A percentile compares a stretch with the other conserved stretches of the same genome.
Conservation (phyloP, 2,329 filamentous ascomycete genomes). For the Botrytis elliptica region DNA sequence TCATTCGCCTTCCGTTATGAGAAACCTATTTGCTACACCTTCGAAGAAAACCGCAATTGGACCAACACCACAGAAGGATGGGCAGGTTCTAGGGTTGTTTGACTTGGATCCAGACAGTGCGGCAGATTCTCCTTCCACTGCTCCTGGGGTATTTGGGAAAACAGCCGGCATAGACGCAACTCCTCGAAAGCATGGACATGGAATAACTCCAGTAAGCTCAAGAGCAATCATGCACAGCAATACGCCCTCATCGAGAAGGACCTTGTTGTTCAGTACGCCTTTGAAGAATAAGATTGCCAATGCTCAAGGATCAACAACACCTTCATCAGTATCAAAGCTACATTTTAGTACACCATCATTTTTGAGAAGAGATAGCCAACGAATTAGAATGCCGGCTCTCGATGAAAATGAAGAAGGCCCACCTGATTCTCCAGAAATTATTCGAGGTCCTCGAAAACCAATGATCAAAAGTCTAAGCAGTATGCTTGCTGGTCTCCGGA, state of each 20-base stretch:
- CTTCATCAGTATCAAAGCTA: constrained; percentile 53
- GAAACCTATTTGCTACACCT: constrained; percentile 58
- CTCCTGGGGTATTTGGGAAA: constrained; percentile 16
- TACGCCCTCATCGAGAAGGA: constrained; percentile 56
- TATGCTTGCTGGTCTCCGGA: constrained; percentile 68
- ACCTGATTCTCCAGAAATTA: constrained; percentile 47
- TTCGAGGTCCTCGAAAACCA: constrained; percentile 57
- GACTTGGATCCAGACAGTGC: constrained; percentile 58
- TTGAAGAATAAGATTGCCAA: constrained; percentile 50
- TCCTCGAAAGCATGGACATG: constrained; percentile 37
- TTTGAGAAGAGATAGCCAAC: constrained; percentile 52
- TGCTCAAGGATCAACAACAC: constrained; percentile 44
- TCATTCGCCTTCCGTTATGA: constrained; percentile 55
- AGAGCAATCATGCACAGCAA: constrained; percentile 30
- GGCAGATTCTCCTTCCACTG: constrained; percentile 42
- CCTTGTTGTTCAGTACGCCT: constrained; percentile 65
- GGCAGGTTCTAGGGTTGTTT: constrained; percentile 73
- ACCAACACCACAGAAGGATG: constrained; percentile 78
- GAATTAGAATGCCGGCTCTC: constrained; percentile 49
- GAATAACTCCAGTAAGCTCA: constrained; percentile 2
- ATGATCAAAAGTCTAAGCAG: constrained; percentile 70
- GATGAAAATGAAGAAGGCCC: constrained; percentile 55
- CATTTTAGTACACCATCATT: constrained; percentile 71
- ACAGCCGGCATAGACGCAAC: constrained; percentile 41
- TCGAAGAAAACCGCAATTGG: constrained; percentile 62